phyloP scores from a whole-genome alignment of 75 land plant genomes.

The Isoetes taiwanensis region DNA sequence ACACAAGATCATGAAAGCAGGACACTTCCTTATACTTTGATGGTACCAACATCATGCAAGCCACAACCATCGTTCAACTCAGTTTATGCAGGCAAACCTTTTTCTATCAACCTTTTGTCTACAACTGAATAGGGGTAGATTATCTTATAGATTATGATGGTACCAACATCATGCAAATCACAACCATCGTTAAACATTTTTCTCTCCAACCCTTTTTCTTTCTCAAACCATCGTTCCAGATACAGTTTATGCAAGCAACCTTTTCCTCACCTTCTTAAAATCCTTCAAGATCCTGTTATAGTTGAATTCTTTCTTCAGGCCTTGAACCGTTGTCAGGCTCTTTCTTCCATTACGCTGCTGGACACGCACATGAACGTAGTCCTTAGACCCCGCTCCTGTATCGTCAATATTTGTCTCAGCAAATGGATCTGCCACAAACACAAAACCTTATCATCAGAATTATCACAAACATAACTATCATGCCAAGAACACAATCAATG shows the following conservation, averaged over 20 bases:
- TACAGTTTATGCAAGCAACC: not conserved
- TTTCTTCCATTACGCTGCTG: constrained; percentile 58
- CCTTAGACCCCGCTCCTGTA: constrained; percentile 43
- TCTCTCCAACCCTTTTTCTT: not conserved
- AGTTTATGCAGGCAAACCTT: not conserved
- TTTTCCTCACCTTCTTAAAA: constrained; percentile 30
- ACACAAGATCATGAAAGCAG: not conserved
- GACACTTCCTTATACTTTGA: too few relatives aligned
- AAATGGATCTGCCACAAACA: constrained; percentile 32
- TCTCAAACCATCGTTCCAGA: too few relatives aligned
- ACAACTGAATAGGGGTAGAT: not conserved
- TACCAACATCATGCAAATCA: not conserved
- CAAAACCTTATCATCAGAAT: not conserved
- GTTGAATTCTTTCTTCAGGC: constrained; percentile 45
- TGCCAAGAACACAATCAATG: not conserved
- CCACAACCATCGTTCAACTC: not conserved
- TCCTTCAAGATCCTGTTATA: constrained; percentile 53
- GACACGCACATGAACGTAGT: constrained; percentile 51
- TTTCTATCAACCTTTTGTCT: not conserved
- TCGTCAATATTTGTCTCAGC: constrained; percentile 57
- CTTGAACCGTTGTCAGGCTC: constrained; percentile 59
- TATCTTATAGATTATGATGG: not conserved
- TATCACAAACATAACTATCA: not conserved
- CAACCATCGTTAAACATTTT: not conserved
- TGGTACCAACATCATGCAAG: not conserved